Conservation (phyloP, 164 flowering plant species). For the Liquidambar formosana region DNA sequence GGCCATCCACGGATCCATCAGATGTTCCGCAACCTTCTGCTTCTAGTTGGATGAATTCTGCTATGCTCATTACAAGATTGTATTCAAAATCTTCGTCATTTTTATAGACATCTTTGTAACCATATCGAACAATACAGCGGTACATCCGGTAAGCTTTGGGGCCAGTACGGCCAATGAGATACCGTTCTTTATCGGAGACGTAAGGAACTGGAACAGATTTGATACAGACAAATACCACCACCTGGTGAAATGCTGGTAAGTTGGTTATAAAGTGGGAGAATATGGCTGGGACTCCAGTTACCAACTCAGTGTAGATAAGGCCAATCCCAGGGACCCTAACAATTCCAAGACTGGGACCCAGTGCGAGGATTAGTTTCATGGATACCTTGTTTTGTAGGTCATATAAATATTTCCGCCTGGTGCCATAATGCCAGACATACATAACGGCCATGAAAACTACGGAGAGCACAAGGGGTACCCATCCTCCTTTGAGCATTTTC, state of each 20-base stretch:
- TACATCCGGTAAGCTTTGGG: conserved; percentile 66
- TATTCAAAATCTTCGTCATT: conserved; percentile 53
- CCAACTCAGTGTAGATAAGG: conserved; percentile 66
- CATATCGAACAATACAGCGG: conserved; percentile 72
- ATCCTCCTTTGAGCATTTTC: conserved; percentile 62
- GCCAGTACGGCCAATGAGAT: conserved; percentile 70
- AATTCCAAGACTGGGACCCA: conserved; percentile 71
- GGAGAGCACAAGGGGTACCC: conserved; percentile 56
- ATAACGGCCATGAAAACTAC: conserved; percentile 38
- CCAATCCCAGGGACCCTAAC: conserved; percentile 76
- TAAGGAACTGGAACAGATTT: conserved; percentile 64
- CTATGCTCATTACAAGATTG: conserved; percentile 60
- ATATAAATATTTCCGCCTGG: conserved; percentile 51
- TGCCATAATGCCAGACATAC: conserved; percentile 77
- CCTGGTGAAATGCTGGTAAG: conserved; percentile 69
- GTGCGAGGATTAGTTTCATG: conserved; percentile 65
- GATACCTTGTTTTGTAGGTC: conserved; percentile 65
- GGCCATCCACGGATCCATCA: conserved; percentile 41
- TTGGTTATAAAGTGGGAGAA: conserved; percentile 71
- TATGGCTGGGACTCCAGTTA: conserved; percentile 62
- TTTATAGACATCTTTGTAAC: conserved; percentile 61
- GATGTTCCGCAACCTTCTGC: conserved; percentile 39
- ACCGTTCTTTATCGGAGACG: conserved; percentile 49
- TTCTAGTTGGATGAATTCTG: conserved; percentile 74
- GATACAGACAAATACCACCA: conserved; percentile 62